Percentiles rank a stretch among this genome's conserved stretches.
Conservation (phyloP, 2,329 filamentous ascomycete genomes). For the Ceratocystis papillata region DNA sequence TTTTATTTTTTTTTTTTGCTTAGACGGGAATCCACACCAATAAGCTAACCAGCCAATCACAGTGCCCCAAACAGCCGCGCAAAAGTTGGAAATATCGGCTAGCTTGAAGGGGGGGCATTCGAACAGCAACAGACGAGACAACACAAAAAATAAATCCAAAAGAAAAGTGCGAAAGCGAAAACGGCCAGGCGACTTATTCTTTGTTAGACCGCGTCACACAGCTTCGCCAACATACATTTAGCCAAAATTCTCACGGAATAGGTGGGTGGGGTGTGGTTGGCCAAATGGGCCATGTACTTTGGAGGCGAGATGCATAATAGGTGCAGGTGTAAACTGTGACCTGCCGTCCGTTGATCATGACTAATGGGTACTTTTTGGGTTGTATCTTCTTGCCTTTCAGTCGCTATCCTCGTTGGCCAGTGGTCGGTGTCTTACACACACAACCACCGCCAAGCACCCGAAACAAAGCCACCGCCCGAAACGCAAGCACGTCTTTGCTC, state of each 20-base stretch:
- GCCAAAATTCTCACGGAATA: too few species aligned
- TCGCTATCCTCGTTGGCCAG: too few species aligned
- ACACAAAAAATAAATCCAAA: background rate
- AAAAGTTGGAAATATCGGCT: background rate
- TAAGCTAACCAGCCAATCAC: background rate
- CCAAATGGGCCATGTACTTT: too few species aligned
- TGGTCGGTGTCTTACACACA: background rate
- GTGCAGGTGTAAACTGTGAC: background rate
- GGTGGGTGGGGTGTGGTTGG: too few species aligned
- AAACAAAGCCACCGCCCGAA: background rate
- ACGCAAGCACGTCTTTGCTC: background rate
- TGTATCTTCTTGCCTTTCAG: background rate
- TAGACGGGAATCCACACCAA: background rate
- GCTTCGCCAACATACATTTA: too few species aligned
- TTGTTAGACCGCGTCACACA: too few species aligned
- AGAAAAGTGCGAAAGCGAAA: background rate
- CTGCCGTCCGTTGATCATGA: background rate
- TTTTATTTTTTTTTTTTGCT: background rate
- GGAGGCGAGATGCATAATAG: background rate
- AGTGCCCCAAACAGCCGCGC: background rate
- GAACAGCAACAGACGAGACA: background rate
- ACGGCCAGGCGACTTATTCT: background rate
- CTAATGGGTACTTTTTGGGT: background rate
- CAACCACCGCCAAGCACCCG: background rate
- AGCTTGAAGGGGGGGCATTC: background rate